Evolutionary conservation across 225 moss, liverwort and hornwort genomes (phyloP), one percentile per base, ranked within the genome.

Genomic region (Climacium dendroides): DNA sequence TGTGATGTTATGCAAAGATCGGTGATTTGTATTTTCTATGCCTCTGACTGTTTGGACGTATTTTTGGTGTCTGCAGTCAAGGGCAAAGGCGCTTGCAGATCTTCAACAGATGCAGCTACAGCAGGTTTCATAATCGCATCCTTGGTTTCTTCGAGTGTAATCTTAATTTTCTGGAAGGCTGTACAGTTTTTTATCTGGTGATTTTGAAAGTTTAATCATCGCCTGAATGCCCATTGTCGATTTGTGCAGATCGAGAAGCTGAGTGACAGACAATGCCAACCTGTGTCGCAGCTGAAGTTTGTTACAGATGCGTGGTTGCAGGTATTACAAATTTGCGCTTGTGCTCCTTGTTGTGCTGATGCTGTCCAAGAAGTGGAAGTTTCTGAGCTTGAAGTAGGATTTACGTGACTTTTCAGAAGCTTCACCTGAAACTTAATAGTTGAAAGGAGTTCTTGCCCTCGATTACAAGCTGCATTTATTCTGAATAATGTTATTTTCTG

Each of bases 241-340:
- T 85, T 76, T 76, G 60, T 71, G 90, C 93, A 95, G 94, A 97
- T 98, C 91, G 98, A 97, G 66, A 95, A 93, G 93, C 91, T 97
- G 85, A 97, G 98, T 87, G 98, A 97, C 85, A 98, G 92, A 79
- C 98, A 98, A 91, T 97, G 98, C 86, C 98, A 98, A 89, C 97
- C 97, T n/a, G 98, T 97, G 19, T 98, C 98, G 25, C 98, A 98
- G 89, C 90, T 98, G 77, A 98, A 98, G 88, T 98, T 98, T 89
- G 97, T 98, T 52, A 97, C 95, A 82, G 98, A 97, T 88, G 97
- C 98, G 35, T 98, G 98, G 98, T 89, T 98, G 86, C 94, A 94
- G 93, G 94, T 93, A 48, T 60, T 83, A 50, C 16, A 41, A 50
- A 54, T 79, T 85, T 88, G 24, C 62, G 71, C 32, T 59, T 82